Evolutionary conservation across 1,284 basidiomycete genomes (phyloP).

Genomic region (Boletus hoseneyae): DNA sequence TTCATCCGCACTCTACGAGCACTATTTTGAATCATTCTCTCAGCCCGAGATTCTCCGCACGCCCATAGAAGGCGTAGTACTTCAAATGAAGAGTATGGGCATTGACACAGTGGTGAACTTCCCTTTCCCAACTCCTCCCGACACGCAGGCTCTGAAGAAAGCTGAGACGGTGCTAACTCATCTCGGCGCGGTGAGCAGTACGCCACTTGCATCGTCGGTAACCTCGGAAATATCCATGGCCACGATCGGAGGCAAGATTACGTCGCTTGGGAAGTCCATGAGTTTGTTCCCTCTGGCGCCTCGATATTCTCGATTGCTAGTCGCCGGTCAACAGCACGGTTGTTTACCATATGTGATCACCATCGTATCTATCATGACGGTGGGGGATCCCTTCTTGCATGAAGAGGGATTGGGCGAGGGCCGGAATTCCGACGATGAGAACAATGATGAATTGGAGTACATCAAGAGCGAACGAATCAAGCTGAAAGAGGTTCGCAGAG

Average conservation of each 20-base stretch:
- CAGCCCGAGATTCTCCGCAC: conserved; percentile 93
- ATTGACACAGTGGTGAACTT: conserved; percentile 97
- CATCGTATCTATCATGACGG: conserved; percentile 89
- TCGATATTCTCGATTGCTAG: conserved; percentile 92
- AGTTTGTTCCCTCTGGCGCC: conserved; percentile 91
- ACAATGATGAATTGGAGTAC: conserved; percentile 46
- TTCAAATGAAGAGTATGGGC: conserved; percentile 99
- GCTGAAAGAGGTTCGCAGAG: conserved; percentile 65
- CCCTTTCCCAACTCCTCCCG: conserved; percentile 96
- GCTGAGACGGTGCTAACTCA: conserved; percentile 82
- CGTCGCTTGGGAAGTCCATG: conserved; percentile 89
- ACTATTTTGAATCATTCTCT: conserved; percentile 86
- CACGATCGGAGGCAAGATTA: conserved; percentile 64
- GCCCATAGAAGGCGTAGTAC: conserved; percentile 94
- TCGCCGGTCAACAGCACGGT: conserved; percentile 86
- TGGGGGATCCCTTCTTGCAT: conserved; percentile 94
- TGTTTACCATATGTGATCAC: conserved; percentile 92
- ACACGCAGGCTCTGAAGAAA: conserved; percentile 71
- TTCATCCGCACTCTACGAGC: conserved; percentile 88
- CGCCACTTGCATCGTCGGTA: conserved; percentile 31
- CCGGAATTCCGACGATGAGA: conserved; percentile 46
- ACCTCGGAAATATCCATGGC: conserved; percentile 16
- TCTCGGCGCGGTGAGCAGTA: conserved; percentile 75
- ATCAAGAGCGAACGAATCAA: conserved; percentile 58
- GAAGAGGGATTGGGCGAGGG: conserved; percentile 62